phyloP scores from a whole-genome alignment of 2,329 filamentous ascomycete species.

The Sarocladiaceae sp. region DNA sequence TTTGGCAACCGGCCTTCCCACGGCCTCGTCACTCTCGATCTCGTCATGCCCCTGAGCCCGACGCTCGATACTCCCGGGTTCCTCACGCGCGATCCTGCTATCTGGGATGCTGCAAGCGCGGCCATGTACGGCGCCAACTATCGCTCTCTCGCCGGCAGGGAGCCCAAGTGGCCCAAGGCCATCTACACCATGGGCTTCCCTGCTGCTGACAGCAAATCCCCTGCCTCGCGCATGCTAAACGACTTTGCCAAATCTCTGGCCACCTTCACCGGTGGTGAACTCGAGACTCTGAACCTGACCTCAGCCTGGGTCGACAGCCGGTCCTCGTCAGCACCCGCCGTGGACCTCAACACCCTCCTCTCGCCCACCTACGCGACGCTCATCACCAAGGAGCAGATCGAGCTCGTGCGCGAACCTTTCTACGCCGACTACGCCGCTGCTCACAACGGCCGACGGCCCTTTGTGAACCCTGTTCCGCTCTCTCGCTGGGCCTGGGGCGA shows the following conservation, averaged over 20 bases:
- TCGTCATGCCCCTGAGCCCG: constrained; percentile 34
- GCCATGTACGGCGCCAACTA: constrained; percentile 29
- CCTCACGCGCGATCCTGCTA: constrained; percentile 27
- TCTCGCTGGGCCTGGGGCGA: constrained; percentile 30
- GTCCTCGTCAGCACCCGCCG: constrained; percentile 15
- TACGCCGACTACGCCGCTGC: constrained; percentile 31
- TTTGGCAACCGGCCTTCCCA: constrained; percentile 40
- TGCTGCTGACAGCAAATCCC: constrained; percentile 11
- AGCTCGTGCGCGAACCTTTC: constrained; percentile 30
- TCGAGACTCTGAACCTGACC: constrained; percentile 16
- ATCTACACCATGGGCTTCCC: constrained; percentile 22
- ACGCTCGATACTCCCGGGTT: constrained; percentile 39
- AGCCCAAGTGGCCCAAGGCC: constrained; percentile 21
- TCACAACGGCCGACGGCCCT: constrained; percentile 27
- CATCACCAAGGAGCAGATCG: constrained; percentile 30
- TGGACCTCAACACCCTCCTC: constrained; percentile 19
- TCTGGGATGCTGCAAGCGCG: constrained; percentile 27
- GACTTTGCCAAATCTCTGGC: constrained; percentile 23
- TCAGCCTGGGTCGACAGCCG: constrained; percentile 19
- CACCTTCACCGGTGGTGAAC: constrained; percentile 18
- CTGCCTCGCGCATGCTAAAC: constrained; percentile 17
- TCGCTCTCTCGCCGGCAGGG: constrained; percentile 19
- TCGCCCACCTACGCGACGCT: constrained; percentile 28
- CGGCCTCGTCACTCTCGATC: constrained; percentile 31
- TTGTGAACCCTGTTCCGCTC: constrained; percentile 29